These are phyloP conservation scores for Patellaria atrata DNA, from an alignment of 495 filamentous ascomycete genomes.

Conservation along the genomic window DNA sequence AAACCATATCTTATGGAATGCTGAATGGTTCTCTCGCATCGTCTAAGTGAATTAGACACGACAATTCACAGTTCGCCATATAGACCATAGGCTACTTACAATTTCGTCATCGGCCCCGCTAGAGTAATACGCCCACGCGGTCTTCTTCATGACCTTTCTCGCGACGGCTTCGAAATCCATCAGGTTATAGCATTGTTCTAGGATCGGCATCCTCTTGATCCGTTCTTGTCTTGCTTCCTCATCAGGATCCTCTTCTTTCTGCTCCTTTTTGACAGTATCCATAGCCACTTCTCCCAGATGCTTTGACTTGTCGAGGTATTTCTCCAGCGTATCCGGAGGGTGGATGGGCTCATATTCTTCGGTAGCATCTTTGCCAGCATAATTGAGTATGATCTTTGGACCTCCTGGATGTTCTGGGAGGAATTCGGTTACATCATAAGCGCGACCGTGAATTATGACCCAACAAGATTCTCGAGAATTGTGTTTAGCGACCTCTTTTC, in stretches of 20 bases:
- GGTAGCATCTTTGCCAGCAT: conserved; percentile 77
- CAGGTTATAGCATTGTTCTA: conserved; percentile 87
- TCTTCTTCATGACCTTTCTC: conserved; percentile 77
- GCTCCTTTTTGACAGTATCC: conserved; percentile 61
- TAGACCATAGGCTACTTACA: conserved; percentile 38
- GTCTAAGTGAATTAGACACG: conserved; percentile 40
- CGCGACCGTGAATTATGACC: conserved; percentile 61
- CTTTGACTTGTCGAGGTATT: conserved; percentile 71
- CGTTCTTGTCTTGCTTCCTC: conserved; percentile 63
- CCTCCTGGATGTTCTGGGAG: conserved; percentile 61
- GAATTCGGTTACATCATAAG: conserved; percentile 72
- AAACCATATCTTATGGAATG: conserved; percentile 98
- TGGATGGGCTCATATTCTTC: conserved; percentile 74
- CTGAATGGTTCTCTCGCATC: conserved; percentile 88
- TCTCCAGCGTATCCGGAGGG: conserved; percentile 60
- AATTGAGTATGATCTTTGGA: conserved; percentile 62
- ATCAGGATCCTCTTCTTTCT: conserved; percentile 56
- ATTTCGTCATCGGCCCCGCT: conserved; percentile 96
- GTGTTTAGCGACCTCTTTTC: conserved; percentile 54
- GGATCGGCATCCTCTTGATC: conserved; percentile 60
- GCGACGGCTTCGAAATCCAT: conserved; percentile 93
- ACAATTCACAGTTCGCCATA: background rate
- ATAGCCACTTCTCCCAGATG: conserved; percentile 89
- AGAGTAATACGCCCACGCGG: conserved; percentile 93
- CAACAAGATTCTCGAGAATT: conserved; percentile 56